Conservation (phyloP, 2,329 filamentous ascomycete species). For the Emmonsiellopsis sp. region DNA sequence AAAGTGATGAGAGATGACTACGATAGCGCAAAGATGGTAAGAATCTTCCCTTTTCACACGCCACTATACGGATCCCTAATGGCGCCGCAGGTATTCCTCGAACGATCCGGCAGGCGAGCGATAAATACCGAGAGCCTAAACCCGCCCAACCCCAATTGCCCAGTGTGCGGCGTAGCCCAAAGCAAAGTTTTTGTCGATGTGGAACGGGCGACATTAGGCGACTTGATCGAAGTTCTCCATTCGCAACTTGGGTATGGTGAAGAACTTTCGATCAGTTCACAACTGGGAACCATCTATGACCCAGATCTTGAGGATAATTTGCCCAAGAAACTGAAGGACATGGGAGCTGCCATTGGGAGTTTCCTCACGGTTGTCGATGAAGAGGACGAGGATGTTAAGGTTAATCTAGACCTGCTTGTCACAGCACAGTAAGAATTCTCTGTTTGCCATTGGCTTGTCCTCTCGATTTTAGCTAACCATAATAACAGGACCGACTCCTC, state of each 20-base stretch:
- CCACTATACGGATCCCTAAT: neutral
- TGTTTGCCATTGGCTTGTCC: neutral
- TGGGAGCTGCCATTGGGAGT: constrained; percentile 62
- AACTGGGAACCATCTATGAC: constrained; percentile 75
- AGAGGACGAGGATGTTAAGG: constrained; percentile 56
- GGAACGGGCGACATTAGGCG: constrained; percentile 61
- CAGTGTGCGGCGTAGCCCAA: constrained; percentile 70
- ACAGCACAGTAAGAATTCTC: constrained; percentile 19
- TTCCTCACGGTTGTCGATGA: constrained; percentile 80
- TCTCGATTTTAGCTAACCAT: too few relatives aligned
- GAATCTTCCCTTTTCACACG: constrained; percentile 6
- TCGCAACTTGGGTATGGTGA: constrained; percentile 65
- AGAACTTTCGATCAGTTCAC: constrained; percentile 69
- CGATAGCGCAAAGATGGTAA: constrained; percentile 62
- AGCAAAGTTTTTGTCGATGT: constrained; percentile 59
- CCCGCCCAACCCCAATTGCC: constrained; percentile 69
- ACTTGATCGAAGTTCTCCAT: constrained; percentile 70
- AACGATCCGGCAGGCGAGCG: constrained; percentile 51
- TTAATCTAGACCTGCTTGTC: constrained; percentile 65
- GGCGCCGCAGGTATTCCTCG: constrained; percentile 59
- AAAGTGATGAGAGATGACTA: constrained; percentile 73
- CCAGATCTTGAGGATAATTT: constrained; percentile 82
- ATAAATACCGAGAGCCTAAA: constrained; percentile 47
- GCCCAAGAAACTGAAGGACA: constrained; percentile 64
- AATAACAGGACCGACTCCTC: constrained; percentile 17